phyloP scores from a whole-genome alignment of 768 basidiomycete species.

The Krasilnikovozyma curviuscula region DNA sequence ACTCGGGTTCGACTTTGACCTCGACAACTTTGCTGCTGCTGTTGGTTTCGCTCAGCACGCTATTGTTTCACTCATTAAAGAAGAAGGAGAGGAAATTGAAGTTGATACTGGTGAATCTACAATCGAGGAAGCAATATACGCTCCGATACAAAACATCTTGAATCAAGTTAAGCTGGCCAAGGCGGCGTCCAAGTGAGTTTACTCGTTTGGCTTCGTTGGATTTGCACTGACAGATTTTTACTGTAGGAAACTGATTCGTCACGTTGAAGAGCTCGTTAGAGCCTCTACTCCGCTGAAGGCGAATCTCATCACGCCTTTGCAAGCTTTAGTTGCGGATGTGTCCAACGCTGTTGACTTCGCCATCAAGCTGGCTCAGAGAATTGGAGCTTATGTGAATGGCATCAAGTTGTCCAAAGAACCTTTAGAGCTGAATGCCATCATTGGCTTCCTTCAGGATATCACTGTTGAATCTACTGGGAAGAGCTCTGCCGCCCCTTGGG shows the following conservation, averaged over 20 bases:
- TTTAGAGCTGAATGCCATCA: conserved; percentile 52
- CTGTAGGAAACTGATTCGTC: conserved; percentile 64
- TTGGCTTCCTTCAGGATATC: conserved; percentile 53
- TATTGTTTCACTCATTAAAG: conserved; percentile 48
- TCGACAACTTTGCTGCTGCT: conserved; percentile 84
- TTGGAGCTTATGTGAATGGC: conserved; percentile 68
- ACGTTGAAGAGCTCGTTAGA: conserved; percentile 58
- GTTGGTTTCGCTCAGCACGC: conserved; percentile 78
- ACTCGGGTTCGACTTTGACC: conserved; percentile 64
- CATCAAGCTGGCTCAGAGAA: conserved; percentile 76
- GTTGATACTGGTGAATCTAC: conserved; percentile 57
- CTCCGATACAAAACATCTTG: conserved; percentile 60
- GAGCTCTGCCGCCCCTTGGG: conserved; percentile 51
- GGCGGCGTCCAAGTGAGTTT: conserved; percentile 48
- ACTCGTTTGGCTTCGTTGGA: neutral
- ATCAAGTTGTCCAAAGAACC: conserved; percentile 55
- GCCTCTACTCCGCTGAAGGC: conserved; percentile 49
- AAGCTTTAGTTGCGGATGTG: conserved; percentile 28
- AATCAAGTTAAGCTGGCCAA: conserved; percentile 69
- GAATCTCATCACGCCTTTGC: conserved; percentile 17
- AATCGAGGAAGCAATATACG: conserved; percentile 54
- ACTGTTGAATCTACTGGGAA: conserved; percentile 47
- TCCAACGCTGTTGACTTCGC: conserved; percentile 77
- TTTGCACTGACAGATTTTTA: neutral
- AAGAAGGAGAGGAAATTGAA: conserved; percentile 58